Evolutionary conservation across 2,329 filamentous ascomycete species (phyloP).

Genomic region (Berkeleyomyces basicola): DNA sequence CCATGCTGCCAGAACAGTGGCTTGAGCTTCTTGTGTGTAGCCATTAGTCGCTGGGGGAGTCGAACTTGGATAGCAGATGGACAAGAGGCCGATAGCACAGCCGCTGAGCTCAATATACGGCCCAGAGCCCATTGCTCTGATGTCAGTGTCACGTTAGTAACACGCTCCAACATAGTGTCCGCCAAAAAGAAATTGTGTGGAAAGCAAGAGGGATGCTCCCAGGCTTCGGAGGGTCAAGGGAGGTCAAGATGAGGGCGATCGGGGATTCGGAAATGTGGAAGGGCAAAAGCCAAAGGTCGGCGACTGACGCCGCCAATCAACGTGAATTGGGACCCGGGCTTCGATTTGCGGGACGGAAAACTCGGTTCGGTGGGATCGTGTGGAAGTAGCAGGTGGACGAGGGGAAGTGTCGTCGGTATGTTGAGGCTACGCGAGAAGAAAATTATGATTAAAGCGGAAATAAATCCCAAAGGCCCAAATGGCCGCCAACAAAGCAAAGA

Average conservation of each 20-base stretch:
- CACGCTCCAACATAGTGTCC: constrained; percentile 14
- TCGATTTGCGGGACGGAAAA: too few species aligned
- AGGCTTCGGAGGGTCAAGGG: not conserved
- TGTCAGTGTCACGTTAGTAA: not conserved
- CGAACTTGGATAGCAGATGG: constrained; percentile 1
- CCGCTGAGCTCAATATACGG: constrained; percentile 7
- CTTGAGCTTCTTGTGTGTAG: constrained; percentile 5
- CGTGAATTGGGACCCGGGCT: not conserved
- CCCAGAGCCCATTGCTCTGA: constrained; percentile 7
- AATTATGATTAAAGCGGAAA: too few species aligned
- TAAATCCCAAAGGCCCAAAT: too few species aligned
- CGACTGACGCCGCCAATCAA: not conserved
- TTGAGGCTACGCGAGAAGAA: too few species aligned
- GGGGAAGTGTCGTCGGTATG: too few species aligned
- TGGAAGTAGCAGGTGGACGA: too few species aligned
- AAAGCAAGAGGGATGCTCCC: too few species aligned
- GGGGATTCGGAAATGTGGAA: too few species aligned
- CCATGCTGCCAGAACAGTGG: constrained; percentile 14
- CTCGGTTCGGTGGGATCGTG: too few species aligned
- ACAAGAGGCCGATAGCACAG: constrained; percentile 1
- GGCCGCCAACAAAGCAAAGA: too few species aligned
- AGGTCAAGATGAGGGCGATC: not conserved
- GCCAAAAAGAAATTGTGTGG: not conserved
- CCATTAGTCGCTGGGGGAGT: not conserved
- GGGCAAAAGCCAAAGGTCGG: not conserved